phyloP scores from a whole-genome alignment of 1,284 basidiomycete species.

The Cystobasidium pallidum region DNA sequence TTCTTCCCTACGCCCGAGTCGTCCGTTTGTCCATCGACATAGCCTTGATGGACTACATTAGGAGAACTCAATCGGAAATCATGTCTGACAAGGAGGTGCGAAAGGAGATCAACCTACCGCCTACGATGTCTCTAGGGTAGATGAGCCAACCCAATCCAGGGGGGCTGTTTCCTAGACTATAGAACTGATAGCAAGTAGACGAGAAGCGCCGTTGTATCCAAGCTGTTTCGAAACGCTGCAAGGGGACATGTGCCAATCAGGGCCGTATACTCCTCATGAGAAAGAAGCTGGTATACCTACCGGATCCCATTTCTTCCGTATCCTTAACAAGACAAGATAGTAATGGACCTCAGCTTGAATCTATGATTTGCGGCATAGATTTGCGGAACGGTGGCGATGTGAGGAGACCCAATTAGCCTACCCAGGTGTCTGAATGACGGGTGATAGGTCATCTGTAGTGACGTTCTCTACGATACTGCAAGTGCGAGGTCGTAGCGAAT shows the following conservation, averaged over 20 bases:
- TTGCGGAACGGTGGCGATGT: not conserved
- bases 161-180: conserved; percentile 41
- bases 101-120: conserved; percentile 3
- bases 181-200: conserved; percentile 30
- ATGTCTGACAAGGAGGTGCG: no score
- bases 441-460: conserved; percentile 32
- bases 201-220: conserved; percentile 42
- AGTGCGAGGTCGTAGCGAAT: no score
- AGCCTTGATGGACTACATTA: conserved; percentile 33
- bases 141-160: conserved; percentile 39
- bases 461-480: conserved; percentile 28
- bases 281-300: not conserved
- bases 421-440: conserved; percentile 40
- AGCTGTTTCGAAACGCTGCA: conserved; percentile 39
- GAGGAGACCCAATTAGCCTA: no score
- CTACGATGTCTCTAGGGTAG: conserved; percentile 32
- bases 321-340: conserved; percentile 3
- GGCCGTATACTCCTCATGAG: no score
- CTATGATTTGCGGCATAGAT: not conserved
- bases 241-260: not conserved
- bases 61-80: no score
- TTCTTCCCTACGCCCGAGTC: conserved; percentile 21
- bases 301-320: conserved; percentile 43
- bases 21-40: conserved; percentile 20
- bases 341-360: not conserved